Percentiles rank a stretch among this genome's conserved stretches.
Conservation (phyloP, 257 asterid genomes). For the Plantago ovata region DNA sequence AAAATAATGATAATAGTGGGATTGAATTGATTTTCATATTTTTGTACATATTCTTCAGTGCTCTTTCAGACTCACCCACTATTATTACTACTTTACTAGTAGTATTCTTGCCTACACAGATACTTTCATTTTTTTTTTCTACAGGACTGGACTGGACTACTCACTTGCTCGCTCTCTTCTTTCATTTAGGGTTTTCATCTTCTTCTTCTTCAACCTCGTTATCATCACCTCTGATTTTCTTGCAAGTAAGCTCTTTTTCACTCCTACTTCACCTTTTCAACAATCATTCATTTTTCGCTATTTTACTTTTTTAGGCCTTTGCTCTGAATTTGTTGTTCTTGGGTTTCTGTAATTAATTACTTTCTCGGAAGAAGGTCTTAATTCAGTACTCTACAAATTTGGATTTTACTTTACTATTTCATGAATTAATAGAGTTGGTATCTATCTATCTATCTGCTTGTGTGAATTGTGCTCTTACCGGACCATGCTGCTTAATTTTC, state of each 20-base stretch:
- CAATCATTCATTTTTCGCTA: neutral
- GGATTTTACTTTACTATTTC: constrained; percentile 1
- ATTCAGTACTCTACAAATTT: constrained; percentile 15
- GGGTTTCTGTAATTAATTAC: constrained; percentile 16
- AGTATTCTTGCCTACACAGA: constrained; percentile 23
- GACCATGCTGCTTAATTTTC: constrained; percentile 4
- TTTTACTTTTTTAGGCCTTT: constrained; percentile 9
- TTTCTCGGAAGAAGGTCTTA: constrained; percentile 9
- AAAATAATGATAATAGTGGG: too few relatives aligned
- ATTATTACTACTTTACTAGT: too few relatives aligned
- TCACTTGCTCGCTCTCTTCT: constrained; percentile 1
- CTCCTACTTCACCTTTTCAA: neutral
- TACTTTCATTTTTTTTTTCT: constrained; percentile 20
- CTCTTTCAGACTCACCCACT: too few relatives aligned
- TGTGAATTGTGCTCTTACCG: neutral
- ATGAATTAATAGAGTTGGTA: neutral
- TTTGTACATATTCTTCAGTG: too few relatives aligned
- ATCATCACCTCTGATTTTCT: constrained; percentile 10
- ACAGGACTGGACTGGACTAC: too few relatives aligned
- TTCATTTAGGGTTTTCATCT: constrained; percentile 43
- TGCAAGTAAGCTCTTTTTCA: constrained; percentile 14
- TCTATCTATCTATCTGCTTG: too few relatives aligned
- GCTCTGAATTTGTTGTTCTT: constrained; percentile 13
- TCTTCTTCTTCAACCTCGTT: constrained; percentile 1
- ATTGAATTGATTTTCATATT: too few relatives aligned